Evolutionary conservation across 2,329 filamentous ascomycete species (phyloP), one percentile per base, ranked within the genome.

Genomic region (Colletotrichum tamarilloi): DNA sequence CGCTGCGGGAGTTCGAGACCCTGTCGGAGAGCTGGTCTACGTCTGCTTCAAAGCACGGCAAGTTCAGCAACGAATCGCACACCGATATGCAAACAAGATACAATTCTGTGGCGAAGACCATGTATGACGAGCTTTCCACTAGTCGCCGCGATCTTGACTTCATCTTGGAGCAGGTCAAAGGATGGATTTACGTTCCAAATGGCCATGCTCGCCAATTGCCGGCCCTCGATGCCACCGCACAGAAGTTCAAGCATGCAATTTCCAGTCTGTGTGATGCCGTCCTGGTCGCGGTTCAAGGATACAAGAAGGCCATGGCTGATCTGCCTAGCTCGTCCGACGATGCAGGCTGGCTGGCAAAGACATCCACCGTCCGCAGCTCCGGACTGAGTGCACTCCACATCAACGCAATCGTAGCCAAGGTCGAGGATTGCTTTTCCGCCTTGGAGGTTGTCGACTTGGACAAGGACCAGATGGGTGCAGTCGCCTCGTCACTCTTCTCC

Each of bases 261-360:
- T 89, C 94, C 49, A 88, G 83, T 1, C 85, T 93, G n/a, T 89
- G 92, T 59, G 94, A 97, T 81, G 90, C 90, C 62, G 89, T 96
- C 32, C 90, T 98, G 2, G 93, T 96, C 46, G 92, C 93, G 1
- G 87, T 97, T 60, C 95, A 98, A 80, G 90, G 92, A 75, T 87
- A 93, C 58, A 89, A 90, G 71, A 89, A 89, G 73, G 83, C 87
- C 2, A 83, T 90, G 9, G 82, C 85, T 12, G 84, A 85, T 3
- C 77, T 82, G 55, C 78, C 92, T 1, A 91, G 92, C 1, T 80
- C 82, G 5, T 89, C 92, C 1, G 85, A 86, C 1, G 91, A 94
- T 42, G 90, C 85, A 1, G 85, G 87, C 2, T 95, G 93, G 91
- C 52, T 76, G 16, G 38, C 67, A 22, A 72, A 75, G 68, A 63